Evolutionary conservation across 73 alveolate species (phyloP).

Genomic region (Blepharisma japonicum): DNA sequence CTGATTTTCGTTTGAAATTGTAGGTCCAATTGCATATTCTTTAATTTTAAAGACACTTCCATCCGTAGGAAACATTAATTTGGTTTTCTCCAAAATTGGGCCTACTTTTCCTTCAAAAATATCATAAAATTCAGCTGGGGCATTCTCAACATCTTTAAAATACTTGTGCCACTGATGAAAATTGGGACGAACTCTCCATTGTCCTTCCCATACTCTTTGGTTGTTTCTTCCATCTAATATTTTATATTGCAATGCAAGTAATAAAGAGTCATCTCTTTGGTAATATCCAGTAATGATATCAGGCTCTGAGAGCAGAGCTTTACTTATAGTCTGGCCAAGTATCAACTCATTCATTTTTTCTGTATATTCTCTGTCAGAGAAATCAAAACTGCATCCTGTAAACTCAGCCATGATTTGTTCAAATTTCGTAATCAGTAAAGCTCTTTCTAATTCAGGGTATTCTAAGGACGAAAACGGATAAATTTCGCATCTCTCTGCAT

Average conservation of each 20-base stretch:
- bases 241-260: conserved; percentile 60
- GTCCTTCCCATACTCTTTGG: conserved; percentile 71
- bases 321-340: conserved; percentile 54
- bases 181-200: conserved; percentile 83
- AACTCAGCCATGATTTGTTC: conserved; percentile 57
- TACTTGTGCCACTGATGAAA: conserved; percentile 66
- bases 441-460: conserved; percentile 75
- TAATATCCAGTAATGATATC: conserved; percentile 58
- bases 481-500: conserved; percentile 59
- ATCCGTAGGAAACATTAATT: conserved; percentile 91
- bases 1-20: not conserved
- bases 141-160: conserved; percentile 37
- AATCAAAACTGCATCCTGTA: conserved; percentile 51
- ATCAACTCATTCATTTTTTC: conserved; percentile 58
- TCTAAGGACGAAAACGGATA: conserved; percentile 77
- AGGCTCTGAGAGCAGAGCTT: conserved; percentile 69
- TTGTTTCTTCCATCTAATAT: conserved; percentile 51
- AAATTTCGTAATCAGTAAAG: conserved; percentile 46
- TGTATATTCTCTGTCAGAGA: conserved; percentile 66
- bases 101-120: conserved; percentile 85
- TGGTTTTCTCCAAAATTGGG: conserved; percentile 64
- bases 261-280: conserved; percentile 72
- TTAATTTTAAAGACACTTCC: conserved; percentile 68
- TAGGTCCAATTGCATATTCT: conserved; percentile 67
- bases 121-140: conserved; percentile 48